Percentiles rank a stretch among this genome's conserved stretches.
phyloP scores from a whole-genome alignment of 2,329 filamentous ascomycete genomes.

The Calonectria naviculata region DNA sequence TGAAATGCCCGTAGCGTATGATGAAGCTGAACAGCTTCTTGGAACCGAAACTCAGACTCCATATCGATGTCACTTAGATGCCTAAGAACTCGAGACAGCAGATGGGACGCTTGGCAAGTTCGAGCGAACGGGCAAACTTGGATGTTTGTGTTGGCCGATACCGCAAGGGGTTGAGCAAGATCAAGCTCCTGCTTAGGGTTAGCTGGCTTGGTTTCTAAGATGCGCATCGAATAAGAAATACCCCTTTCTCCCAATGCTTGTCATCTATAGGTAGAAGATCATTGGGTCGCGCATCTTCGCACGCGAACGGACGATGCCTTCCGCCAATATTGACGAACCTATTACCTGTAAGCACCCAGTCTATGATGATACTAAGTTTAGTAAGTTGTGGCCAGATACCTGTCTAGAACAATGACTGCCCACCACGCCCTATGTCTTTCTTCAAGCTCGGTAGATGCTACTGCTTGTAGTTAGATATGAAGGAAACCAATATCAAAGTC shows the following conservation, averaged over 20 bases:
- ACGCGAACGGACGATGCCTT: constrained; percentile 11
- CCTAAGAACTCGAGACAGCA: constrained; percentile 1
- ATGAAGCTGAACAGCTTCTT: constrained; percentile 13
- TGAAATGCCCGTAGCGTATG: background rate
- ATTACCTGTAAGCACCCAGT: too few species aligned
- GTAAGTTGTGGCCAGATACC: too few species aligned
- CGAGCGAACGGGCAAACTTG: constrained; percentile 8
- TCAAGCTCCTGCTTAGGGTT: background rate
- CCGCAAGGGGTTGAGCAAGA: background rate
- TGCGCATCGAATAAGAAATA: background rate
- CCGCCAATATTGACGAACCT: constrained; percentile 16
- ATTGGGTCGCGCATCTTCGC: constrained; percentile 11
- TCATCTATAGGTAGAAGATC: constrained; percentile 15
- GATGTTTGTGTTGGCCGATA: background rate
- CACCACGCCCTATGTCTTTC: constrained; percentile 21
- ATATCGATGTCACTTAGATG: background rate
- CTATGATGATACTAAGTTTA: too few species aligned
- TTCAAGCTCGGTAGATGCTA: constrained; percentile 22
- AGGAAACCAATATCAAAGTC: background rate
- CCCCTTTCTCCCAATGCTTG: background rate
- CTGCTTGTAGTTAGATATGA: background rate
- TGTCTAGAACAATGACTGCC: constrained; percentile 16
- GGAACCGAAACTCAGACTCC: background rate
- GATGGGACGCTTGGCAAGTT: constrained; percentile 7
- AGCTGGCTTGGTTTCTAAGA: background rate